Evolutionary conservation across 495 filamentous ascomycete species (phyloP), one percentile per base, ranked within the genome.

Genomic region (Haplographium delicatum): DNA sequence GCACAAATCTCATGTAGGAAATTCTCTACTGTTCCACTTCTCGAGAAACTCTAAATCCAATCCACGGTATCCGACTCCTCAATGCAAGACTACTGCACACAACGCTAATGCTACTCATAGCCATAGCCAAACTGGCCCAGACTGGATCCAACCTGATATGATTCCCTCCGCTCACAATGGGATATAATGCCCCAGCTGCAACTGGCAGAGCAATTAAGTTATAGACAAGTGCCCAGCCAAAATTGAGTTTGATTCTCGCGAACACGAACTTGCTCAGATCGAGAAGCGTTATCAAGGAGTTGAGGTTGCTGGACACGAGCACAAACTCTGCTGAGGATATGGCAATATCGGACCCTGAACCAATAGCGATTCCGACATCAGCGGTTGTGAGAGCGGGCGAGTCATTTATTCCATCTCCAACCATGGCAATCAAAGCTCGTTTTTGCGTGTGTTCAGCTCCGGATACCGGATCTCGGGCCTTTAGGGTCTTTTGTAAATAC

Each of bases 351-450:
- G 83, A 85, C 23, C 89, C 90, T 1, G 83, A 87, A 5, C 85
- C 85, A 60, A 95, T 83, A 15, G 90, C 86, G 43, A 95, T 84
- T 43, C 86, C 88, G 0, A 95, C 83, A 59, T 93, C 86, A 18
- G 90, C 86, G 16, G 76, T 77, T 5, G 85, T 78, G 24, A 95
- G 77, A 11, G 90, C 89, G 1, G 90, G 88, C 3, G 86, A 80
- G 63, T 95, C 90, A 64, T 96, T 96, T 64, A 94, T 85, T 46
- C 89, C 90, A 60, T 96, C 89, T 18, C 89, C 90, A 50, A 59
- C 53, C 55, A 61, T 64, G 2, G 58, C 58, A 8, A 62, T 41
- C 4, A 55, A 8, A 5, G 60, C 60, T 33, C 60, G 19, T 22
- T 51, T 53, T 19, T 37, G 16, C 1, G 37, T 11, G 16, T 43